phyloP scores from a whole-genome alignment of 83 land plant species.

The Picea mariana region DNA sequence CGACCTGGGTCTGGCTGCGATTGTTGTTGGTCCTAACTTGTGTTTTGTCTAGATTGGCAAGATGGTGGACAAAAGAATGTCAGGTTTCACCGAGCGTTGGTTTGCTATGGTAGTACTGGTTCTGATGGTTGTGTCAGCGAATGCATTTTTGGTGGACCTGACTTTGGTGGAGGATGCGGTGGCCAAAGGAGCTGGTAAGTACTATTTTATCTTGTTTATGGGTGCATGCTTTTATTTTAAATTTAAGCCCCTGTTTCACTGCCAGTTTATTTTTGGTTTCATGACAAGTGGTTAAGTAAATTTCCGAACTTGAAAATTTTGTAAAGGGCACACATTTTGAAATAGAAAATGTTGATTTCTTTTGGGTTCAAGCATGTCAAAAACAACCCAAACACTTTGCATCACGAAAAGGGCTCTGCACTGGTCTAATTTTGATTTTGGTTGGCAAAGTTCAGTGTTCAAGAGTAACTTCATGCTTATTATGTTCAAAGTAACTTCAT shows the following conservation, averaged over 20 bases:
- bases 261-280: neutral
- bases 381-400: no score
- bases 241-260: neutral
- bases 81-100: neutral
- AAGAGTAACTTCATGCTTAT: neutral
- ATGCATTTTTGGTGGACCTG: constrained; percentile 33
- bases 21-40: neutral
- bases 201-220: neutral
- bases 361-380: no score
- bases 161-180: constrained; percentile 56
- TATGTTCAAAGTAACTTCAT: no score
- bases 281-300: neutral
- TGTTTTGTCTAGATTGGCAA: neutral
- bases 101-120: neutral
- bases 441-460: neutral
- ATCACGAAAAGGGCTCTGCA: neutral
- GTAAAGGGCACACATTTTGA: neutral
- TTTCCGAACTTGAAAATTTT: neutral
- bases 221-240: neutral
- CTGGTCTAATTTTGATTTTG: neutral
- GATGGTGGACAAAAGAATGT: constrained; percentile 5
- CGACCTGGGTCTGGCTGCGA: neutral
- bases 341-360: no score
- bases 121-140: constrained; percentile 25
- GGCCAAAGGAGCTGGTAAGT: constrained; percentile 57